These are phyloP conservation scores for Lentinula novae-zelandiae DNA, from an alignment of 1,284 basidiomycete species.

Conservation along the genomic window DNA sequence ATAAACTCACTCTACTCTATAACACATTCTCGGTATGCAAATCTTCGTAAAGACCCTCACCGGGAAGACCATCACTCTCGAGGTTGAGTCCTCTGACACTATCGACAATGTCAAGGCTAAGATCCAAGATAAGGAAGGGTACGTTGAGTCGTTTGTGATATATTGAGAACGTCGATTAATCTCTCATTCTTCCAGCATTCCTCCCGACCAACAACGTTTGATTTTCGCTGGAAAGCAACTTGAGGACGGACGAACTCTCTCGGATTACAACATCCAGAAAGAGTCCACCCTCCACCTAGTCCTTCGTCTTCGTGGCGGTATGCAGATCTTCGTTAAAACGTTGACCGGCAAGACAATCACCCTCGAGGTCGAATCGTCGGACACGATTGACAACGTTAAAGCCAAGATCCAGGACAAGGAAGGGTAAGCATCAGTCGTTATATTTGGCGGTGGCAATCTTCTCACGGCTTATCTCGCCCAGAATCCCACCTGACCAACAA, in stretches of 20 bases:
- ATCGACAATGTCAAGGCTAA: conserved; percentile 69
- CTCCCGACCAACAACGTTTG: conserved; percentile 26
- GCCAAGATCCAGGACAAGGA: conserved; percentile 63
- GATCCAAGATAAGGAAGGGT: conserved; percentile 35
- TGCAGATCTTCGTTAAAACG: conserved; percentile 86
- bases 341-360: conserved; percentile 87
- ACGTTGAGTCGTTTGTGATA: conserved; percentile 32
- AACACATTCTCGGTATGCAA: conserved; percentile 51
- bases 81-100: conserved; percentile 84
- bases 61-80: conserved; percentile 88
- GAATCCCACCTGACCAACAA: conserved; percentile 80
- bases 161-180: conserved; percentile 23
- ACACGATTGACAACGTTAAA: conserved; percentile 51
- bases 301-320: conserved; percentile 83
- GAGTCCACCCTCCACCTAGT: conserved; percentile 58
- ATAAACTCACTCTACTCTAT: neutral
- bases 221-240: conserved; percentile 75
- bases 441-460: neutral
- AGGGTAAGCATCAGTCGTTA: conserved; percentile 37
- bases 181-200: conserved; percentile 50
- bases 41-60: conserved; percentile 88
- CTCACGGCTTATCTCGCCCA: conserved; percentile 16
- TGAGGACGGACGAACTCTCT: conserved; percentile 75
- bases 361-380: conserved; percentile 47
- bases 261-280: conserved; percentile 81